These are phyloP conservation scores for Torulaspora globosa DNA, from an alignment of 1,139 yeast genomes.

Conservation along the genomic window DNA sequence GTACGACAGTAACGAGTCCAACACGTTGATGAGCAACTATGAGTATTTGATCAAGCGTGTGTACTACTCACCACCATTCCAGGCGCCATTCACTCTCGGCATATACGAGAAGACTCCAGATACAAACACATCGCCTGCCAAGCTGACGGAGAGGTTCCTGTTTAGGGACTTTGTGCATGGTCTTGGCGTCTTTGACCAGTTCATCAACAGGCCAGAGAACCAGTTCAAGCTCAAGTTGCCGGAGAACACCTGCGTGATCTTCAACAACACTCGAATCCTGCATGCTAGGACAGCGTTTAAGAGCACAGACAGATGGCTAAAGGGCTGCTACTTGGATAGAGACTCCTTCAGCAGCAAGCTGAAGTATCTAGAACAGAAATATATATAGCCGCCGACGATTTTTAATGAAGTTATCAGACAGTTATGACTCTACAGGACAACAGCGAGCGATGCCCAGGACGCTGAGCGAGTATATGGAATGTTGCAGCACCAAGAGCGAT, in stretches of 20 bases:
- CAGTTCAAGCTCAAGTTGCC: constrained; percentile 55
- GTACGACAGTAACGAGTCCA: constrained; percentile 40
- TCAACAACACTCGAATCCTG: constrained; percentile 67
- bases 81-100: constrained; percentile 68
- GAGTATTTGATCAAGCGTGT: constrained; percentile 50
- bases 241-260: constrained; percentile 64
- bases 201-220: constrained; percentile 52
- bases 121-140: constrained; percentile 34
- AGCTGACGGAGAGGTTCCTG: constrained; percentile 38
- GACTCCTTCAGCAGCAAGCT: constrained; percentile 67
- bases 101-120: constrained; percentile 39
- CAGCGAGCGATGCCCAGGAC: not conserved
- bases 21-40: constrained; percentile 30
- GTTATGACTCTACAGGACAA: not conserved
- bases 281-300: constrained; percentile 63
- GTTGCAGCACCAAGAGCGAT: constrained; percentile 4
- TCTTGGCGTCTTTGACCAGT: constrained; percentile 54
- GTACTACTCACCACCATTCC: constrained; percentile 82
- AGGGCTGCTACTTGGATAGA: constrained; percentile 74
- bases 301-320: constrained; percentile 63
- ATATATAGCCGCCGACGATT: constrained; percentile 12
- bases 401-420: not conserved
- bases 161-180: constrained; percentile 60
- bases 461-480: constrained; percentile 9
- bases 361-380: constrained; percentile 38